These are phyloP conservation scores for Melampsora larici-populina DNA, from an alignment of 1,284 basidiomycete genomes.

Conservation along the genomic window DNA sequence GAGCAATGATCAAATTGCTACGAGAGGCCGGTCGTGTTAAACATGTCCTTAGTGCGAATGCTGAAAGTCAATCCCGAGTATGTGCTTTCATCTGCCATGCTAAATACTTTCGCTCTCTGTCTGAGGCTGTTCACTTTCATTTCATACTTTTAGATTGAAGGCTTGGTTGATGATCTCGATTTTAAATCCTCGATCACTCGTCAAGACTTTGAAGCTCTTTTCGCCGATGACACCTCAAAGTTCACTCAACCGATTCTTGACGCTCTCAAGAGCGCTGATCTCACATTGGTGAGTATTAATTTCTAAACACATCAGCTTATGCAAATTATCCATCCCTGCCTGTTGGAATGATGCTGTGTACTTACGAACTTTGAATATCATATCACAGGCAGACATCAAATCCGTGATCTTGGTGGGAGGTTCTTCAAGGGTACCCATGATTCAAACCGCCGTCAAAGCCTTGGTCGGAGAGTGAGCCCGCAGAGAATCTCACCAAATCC, in stretches of 20 bases:
- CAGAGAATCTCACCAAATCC: neutral
- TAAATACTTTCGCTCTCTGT: conserved; percentile 7
- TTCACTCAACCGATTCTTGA: conserved; percentile 74
- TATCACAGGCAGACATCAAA: conserved; percentile 65
- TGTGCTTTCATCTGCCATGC: conserved; percentile 48
- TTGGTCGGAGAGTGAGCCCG: conserved; percentile 70
- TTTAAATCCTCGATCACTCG: conserved; percentile 75
- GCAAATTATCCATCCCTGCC: too few species aligned
- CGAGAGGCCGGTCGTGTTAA: conserved; percentile 91
- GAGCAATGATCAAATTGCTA: conserved; percentile 86
- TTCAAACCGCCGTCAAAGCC: conserved; percentile 73
- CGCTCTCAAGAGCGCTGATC: conserved; percentile 67
- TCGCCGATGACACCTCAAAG: conserved; percentile 57
- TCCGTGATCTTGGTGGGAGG: conserved; percentile 91
- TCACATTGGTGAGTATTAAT: conserved; percentile 61
- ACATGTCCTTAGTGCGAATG: conserved; percentile 87
- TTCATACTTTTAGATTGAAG: conserved; percentile 66
- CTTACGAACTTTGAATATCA: too few species aligned
- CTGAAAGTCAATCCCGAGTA: conserved; percentile 69
- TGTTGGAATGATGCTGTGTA: too few species aligned
- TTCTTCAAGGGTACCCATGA: conserved; percentile 81
- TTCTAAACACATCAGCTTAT: neutral
- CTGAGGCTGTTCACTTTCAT: conserved; percentile 39
- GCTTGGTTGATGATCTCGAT: conserved; percentile 83
- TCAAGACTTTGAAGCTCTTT: conserved; percentile 70